Conservation (phyloP, 768 basidiomycete genomes). For the Rhodotorula toruloides region DNA sequence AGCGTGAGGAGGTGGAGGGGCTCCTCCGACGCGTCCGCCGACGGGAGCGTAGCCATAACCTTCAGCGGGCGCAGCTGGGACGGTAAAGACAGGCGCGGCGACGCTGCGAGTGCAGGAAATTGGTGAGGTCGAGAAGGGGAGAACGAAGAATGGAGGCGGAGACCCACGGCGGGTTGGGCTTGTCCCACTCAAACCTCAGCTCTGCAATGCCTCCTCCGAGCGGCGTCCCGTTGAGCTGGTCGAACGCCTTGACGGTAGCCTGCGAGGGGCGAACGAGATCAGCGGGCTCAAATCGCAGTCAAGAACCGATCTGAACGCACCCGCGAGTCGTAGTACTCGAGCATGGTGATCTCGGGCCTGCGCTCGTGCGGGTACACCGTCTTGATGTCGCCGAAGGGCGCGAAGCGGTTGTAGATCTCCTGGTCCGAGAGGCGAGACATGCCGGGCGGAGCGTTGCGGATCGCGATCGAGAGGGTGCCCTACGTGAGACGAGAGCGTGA, state of each 20-base stretch:
- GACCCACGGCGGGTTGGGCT: conserved; percentile 21
- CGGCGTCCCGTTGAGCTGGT: conserved; percentile 70
- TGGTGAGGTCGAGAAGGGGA: neutral
- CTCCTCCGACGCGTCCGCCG: too few species aligned
- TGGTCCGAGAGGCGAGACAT: conserved; percentile 70
- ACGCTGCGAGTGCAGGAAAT: neutral
- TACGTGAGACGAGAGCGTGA: conserved; percentile 43
- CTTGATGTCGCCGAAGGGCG: conserved; percentile 87
- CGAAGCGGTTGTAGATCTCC: conserved; percentile 78
- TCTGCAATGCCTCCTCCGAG: conserved; percentile 83
- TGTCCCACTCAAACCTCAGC: conserved; percentile 78
- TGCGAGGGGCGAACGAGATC: conserved; percentile 42
- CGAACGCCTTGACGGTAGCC: conserved; percentile 73
- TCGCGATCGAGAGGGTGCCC: conserved; percentile 73
- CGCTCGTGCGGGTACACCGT: conserved; percentile 54
- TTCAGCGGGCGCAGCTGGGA: neutral
- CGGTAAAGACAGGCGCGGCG: neutral
- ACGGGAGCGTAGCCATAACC: conserved; percentile 1
- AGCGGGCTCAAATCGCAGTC: neutral
- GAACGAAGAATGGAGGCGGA: neutral
- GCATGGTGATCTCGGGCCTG: conserved; percentile 57
- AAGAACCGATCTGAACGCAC: conserved; percentile 50
- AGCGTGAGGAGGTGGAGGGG: too few species aligned
- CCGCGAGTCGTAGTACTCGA: conserved; percentile 89
- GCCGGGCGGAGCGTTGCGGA: conserved; percentile 57